Evolutionary conservation across 495 filamentous ascomycete genomes (phyloP).

Genomic region (Neurospora cerealis): DNA sequence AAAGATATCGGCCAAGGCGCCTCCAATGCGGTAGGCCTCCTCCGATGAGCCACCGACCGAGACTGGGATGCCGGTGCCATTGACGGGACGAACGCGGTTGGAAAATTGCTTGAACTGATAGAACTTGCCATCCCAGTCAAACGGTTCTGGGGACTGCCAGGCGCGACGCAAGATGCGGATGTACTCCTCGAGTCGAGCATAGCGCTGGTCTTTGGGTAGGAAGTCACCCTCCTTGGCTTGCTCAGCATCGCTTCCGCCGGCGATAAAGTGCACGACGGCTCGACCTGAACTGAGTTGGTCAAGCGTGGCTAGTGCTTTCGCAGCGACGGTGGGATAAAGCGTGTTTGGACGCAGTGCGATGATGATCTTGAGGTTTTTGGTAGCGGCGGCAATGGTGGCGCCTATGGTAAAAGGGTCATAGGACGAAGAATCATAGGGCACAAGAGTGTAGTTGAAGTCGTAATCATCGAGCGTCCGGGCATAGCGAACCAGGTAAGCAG

Average conservation of each 20-base stretch:
- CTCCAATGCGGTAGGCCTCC: conserved; percentile 44
- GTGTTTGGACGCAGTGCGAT: conserved; percentile 49
- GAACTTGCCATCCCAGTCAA: conserved; percentile 43
- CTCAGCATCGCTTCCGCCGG: conserved; percentile 42
- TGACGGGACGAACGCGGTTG: conserved; percentile 37
- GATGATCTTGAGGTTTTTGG: conserved; percentile 45
- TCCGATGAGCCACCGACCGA: conserved; percentile 44
- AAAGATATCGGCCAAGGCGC: conserved; percentile 43
- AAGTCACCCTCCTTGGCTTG: conserved; percentile 46
- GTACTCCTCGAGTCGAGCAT: conserved; percentile 42
- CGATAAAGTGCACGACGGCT: conserved; percentile 47
- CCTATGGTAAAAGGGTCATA: conserved; percentile 43
- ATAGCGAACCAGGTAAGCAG: conserved; percentile 37
- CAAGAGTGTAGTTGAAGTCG: conserved; percentile 43
- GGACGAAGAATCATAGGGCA: conserved; percentile 41
- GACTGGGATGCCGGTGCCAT: conserved; percentile 36
- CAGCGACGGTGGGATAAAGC: conserved; percentile 44
- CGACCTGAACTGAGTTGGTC: conserved; percentile 42
- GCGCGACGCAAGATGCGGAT: conserved; percentile 42
- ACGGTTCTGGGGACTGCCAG: conserved; percentile 40
- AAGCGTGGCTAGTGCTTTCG: conserved; percentile 45
- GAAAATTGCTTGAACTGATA: conserved; percentile 44
- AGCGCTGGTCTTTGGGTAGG: conserved; percentile 42
- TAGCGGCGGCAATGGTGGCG: conserved; percentile 40
- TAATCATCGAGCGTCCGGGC: conserved; percentile 43